Evolutionary conservation across 805 yeast genomes (phyloP).

Genomic region (Huiozyma sinensis): DNA sequence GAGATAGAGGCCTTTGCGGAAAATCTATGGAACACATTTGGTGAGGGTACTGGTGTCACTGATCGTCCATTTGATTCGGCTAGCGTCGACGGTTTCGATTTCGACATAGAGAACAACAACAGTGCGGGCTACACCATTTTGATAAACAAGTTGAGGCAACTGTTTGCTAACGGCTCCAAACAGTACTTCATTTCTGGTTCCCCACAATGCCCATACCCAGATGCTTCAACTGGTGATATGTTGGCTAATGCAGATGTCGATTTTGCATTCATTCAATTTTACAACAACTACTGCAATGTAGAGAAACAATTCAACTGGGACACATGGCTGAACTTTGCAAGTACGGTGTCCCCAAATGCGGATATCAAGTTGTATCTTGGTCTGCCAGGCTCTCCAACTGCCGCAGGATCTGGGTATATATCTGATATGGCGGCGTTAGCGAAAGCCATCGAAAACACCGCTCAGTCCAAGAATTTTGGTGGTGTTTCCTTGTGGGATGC

Average conservation of each 20-base stretch:
- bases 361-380: conserved; percentile 66
- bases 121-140: conserved; percentile 59
- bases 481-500: conserved; percentile 94
- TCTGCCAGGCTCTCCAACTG: conserved; percentile 51
- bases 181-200: conserved; percentile 74
- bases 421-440: conserved; percentile 31
- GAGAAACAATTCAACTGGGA: conserved; percentile 52
- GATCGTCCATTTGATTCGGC: conserved; percentile 66
- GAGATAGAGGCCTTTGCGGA: conserved; percentile 60
- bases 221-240: conserved; percentile 51
- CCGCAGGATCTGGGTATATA: conserved; percentile 57
- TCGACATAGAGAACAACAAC: conserved; percentile 67
- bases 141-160: conserved; percentile 41
- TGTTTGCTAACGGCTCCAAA: conserved; percentile 45
- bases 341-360: conserved; percentile 48
- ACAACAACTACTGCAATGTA: conserved; percentile 70
- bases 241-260: conserved; percentile 55
- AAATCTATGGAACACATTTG: conserved; percentile 53
- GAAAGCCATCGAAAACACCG: conserved; percentile 57
- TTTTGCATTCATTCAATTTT: conserved; percentile 78
- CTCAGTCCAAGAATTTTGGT: conserved; percentile 62
- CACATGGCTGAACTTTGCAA: conserved; percentile 61
- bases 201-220: conserved; percentile 88
- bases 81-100: conserved; percentile 82
- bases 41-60: conserved; percentile 43